These are phyloP conservation scores for Trichophaea hybrida DNA, from an alignment of 2,329 filamentous ascomycete species.

Conservation along the genomic window DNA sequence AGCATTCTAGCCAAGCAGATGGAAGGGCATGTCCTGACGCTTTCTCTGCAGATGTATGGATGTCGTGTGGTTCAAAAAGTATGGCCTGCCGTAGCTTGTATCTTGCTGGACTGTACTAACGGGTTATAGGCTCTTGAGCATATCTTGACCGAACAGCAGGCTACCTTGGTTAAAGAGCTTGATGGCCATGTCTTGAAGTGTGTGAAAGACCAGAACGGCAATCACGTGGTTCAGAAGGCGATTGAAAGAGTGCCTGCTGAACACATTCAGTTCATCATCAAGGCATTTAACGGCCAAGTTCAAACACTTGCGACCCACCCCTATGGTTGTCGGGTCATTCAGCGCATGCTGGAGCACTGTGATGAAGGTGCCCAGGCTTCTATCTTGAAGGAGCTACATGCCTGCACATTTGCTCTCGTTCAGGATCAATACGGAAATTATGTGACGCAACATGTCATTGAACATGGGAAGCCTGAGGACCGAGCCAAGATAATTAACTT, in stretches of 20 bases:
- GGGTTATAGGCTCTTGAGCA: conserved; percentile 61
- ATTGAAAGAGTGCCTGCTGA: conserved; percentile 66
- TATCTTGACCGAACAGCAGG: conserved; percentile 83
- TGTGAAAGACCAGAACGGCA: conserved; percentile 78
- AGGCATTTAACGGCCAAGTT: conserved; percentile 62
- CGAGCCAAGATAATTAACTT: conserved; percentile 56
- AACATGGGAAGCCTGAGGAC: conserved; percentile 60
- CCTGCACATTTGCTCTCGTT: conserved; percentile 56
- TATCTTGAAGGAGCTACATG: conserved; percentile 67
- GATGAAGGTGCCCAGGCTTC: conserved; percentile 53
- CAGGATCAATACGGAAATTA: conserved; percentile 91
- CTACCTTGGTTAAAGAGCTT: conserved; percentile 67
- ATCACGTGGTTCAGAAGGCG: conserved; percentile 91
- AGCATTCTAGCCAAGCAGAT: conserved; percentile 71
- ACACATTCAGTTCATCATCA: conserved; percentile 73
- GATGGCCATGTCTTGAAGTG: conserved; percentile 61
- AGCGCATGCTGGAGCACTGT: conserved; percentile 76
- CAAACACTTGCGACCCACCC: conserved; percentile 59
- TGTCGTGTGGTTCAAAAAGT: conserved; percentile 95
- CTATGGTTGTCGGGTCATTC: conserved; percentile 85
- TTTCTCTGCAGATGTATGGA: conserved; percentile 82
- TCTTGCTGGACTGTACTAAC: background rate
- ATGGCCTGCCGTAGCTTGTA: conserved; percentile 6
- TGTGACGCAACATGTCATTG: conserved; percentile 82
- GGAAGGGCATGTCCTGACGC: conserved; percentile 64